Base-by-base conservation (phyloP, 202 grass and related monocot genomes). In the Dendrocalamus latiflorus region DNA sequence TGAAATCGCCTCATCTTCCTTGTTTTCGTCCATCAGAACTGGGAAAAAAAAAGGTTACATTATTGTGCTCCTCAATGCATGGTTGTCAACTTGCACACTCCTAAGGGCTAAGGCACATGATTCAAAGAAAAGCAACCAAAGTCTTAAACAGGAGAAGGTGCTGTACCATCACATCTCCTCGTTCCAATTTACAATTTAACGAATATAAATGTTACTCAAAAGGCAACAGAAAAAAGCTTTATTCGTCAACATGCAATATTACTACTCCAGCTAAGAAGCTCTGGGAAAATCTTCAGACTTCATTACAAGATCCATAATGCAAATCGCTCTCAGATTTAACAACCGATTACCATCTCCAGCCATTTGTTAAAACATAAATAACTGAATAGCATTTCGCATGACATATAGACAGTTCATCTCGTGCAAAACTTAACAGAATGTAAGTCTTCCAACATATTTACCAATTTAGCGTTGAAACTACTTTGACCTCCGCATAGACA, bases 1-100 rank as follows among this genome's bases (percentile, higher is more conserved):
- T 1, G 56, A 20, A 3, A 98, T 93, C 36, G 95, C 95, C 44
- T 98, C 90, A 20, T 93, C 86, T 49, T 94, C 89, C 77, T 91
- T 98, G 84, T 76, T 84, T 48, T 98, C 95, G 22, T 93, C 95
- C 92, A 94, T 98, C 78, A 98, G 64, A 74, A 98, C 90, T 94
- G 84, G 2, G 20, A 41, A 49, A 51, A 20, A 21, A 1, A 28
- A 39, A 75, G 8, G 62, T 79, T 58, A 67, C n/a, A 34, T 66
- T 70, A 50, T 10, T 6, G 14, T 58, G 39, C 13, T 48, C 22
- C 42, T 51, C 25, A 39, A 72, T 74, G 8, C 5, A 72, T 71
- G 6, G 21, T 53, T 51, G 14, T 72, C 55, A 44, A 80, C 26
- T 68, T 45, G 20, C 39, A 24, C 24, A 15, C 14, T 83, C 57